Base-by-base conservation (phyloP, 1,284 basidiomycete genomes). In the Heimioporus retisporus region DNA sequence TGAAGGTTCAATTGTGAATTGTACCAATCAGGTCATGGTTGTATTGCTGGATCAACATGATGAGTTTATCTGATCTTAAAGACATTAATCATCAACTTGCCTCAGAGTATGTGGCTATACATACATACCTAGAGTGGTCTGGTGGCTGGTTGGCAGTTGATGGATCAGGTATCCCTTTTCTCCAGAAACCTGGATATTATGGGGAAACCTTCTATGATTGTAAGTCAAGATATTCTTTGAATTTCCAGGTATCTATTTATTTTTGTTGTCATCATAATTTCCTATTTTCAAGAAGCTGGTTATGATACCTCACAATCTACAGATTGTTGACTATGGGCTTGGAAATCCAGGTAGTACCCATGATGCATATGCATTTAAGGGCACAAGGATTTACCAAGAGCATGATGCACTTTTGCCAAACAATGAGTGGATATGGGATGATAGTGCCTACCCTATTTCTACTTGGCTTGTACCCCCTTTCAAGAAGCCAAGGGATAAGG, bases 251-350 rank as follows among this genome's bases (percentile, higher is more conserved):
- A 25, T 6, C 25, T 19, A 6, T 28, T 13, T 53, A 35, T 53
- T 53, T n/a, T 23, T 4, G 23, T 4, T 15, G n/a, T 53, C 16
- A 53, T 28, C 4, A 14, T 53, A 53, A 53, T 28, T 53, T 28
- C 11, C 18, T 35, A 35, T 35, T 35, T 35, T 35, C 8, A 35
- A 35, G 4, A 8, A 58, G 43, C 15, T 15, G 3, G 40, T 66
- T 28, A 14, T 66, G 14, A 65, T 65, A 51, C 48, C 51, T 23
- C 58, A 62, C 6, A 61, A 72, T 40, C 51, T 70, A 3, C 28
- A 46, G 0, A 72, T 73, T 55, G 60, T 68, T 8, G 64, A 71
- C 46, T 73, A 71, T 63, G 43, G 64, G 16, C 42, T 71, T 55
- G 72, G 72, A 0, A 66, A 65, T 23, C 55, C 60, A 51, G 68